These are phyloP conservation scores for Nannochloropsis granulata DNA, from an alignment of 108 stramenopile species.

Conservation along the genomic window DNA sequence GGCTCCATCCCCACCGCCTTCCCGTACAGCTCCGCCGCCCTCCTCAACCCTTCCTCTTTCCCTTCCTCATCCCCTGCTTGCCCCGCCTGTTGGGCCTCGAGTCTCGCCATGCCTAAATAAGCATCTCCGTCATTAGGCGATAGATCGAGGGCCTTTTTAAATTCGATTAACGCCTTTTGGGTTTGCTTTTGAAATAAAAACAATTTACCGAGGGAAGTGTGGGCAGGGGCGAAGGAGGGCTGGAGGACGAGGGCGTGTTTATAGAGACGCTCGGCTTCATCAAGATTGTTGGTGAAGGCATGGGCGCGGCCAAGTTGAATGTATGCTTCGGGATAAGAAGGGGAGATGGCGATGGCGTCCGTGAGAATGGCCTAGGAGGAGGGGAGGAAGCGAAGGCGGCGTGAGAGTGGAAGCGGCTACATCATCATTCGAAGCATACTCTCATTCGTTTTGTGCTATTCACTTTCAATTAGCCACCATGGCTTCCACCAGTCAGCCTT, in stretches of 20 bases:
- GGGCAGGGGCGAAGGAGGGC: neutral
- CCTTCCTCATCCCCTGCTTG: neutral
- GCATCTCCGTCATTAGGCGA: neutral
- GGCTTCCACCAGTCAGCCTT: neutral
- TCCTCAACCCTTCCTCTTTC: neutral
- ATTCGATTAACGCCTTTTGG: neutral
- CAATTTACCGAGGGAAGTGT: neutral
- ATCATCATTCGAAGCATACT: neutral
- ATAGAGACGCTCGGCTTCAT: neutral
- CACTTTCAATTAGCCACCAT: neutral
- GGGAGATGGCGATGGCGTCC: neutral
- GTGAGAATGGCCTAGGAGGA: neutral
- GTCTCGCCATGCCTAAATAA: neutral
- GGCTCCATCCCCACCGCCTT: neutral
- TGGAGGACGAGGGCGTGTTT: neutral
- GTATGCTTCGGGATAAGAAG: neutral
- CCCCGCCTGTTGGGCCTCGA: neutral
- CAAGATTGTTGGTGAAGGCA: neutral
- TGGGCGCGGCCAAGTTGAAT: neutral
- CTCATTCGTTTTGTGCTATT: neutral
- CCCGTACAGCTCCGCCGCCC: neutral
- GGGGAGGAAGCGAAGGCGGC: neutral
- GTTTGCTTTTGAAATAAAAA: neutral
- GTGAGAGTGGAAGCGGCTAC: too few species aligned
- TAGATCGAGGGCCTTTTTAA: neutral